Evolutionary conservation across 208 protist species (phyloP), one percentile per base, ranked within the genome.

Genomic region (Acanthamoeba lenticulata): DNA sequence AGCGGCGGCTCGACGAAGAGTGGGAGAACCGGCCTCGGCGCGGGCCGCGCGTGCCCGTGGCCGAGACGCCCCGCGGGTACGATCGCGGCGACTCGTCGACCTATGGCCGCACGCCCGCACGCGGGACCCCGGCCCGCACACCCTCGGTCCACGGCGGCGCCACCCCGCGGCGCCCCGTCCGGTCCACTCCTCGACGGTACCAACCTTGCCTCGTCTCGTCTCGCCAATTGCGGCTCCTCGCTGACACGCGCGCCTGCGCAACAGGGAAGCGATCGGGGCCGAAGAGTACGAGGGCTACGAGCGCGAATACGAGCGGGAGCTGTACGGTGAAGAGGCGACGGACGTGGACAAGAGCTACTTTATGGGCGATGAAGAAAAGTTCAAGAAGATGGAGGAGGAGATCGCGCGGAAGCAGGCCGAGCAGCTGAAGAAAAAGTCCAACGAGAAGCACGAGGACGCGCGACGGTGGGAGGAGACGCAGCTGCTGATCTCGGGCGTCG

Each of bases 371-470:
- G 89, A 93, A 29, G 89, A 93, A 29, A 93, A 93, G 45, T 74
- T 93, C 44, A 93, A 93, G 62, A 72, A 79, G 44, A 93, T 93
- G 62, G 89, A 93, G 60, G 89, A 93, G 27, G 89, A 93, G 42
- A 74, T 93, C 29, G 69, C 89, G 29, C 89, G 89, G n/a, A 74
- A 81, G 40, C 60, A 93, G 81, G 85, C 81, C 15, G 85, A 91
- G 36, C 85, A 74, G 47, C 60, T 91, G 47, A 57, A 47, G 60
- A 74, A 45, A n/a, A 91, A 72, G 27, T 67, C 11, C 60, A 93
- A 83, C 32, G 45, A 83, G 42, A 55, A 74, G 42, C 40, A 93
- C 34, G 60, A 93, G 32, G 60, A 93, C 69, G 44, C 40, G 9
- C 42, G 47, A n/a, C 69, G 60, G 62, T 91, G 47, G 60, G 85